Evolutionary conservation across 108 stramenopile species (phyloP).

Genomic region (Stephanodiscus triporus): DNA sequence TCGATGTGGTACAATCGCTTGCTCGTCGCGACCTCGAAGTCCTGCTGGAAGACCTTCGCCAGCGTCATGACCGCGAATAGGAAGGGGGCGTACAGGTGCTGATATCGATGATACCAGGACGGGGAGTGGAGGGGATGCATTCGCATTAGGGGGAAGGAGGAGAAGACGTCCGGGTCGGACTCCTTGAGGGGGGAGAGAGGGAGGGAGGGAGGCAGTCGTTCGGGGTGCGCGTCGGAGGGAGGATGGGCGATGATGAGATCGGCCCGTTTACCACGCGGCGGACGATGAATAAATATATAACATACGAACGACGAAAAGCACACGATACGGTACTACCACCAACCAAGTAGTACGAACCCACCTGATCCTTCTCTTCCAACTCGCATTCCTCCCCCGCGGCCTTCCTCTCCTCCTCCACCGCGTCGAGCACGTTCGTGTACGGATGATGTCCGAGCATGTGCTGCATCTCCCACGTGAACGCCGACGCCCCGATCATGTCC

Average conservation of each 20-base stretch:
- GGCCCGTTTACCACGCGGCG: too few species aligned
- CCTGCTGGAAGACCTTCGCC: conserved; percentile 65
- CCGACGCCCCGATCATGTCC: conserved; percentile 68
- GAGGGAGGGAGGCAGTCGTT: not conserved
- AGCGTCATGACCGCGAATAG: conserved; percentile 66
- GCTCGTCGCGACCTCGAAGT: conserved; percentile 48
- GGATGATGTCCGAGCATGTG: conserved; percentile 89
- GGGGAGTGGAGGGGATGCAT: conserved; percentile 59
- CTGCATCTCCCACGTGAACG: conserved; percentile 71
- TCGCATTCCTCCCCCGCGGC: conserved; percentile 40
- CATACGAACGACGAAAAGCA: not conserved
- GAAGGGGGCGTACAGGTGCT: conserved; percentile 63
- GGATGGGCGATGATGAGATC: not conserved
- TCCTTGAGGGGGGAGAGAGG: conserved; percentile 22
- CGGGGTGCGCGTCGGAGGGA: too few species aligned
- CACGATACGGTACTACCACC: too few species aligned
- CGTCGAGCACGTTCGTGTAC: conserved; percentile 80
- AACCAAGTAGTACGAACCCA: too few species aligned
- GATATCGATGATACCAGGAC: conserved; percentile 57
- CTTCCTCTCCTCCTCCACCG: conserved; percentile 62
- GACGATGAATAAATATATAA: too few species aligned
- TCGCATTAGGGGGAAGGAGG: conserved; percentile 59
- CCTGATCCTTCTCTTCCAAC: conserved; percentile 54
- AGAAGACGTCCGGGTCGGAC: conserved; percentile 69
- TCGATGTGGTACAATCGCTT: conserved; percentile 66